Evolutionary conservation across 176 grass and related monocot genomes (phyloP).

Genomic region (Oryza meridionalis): DNA sequence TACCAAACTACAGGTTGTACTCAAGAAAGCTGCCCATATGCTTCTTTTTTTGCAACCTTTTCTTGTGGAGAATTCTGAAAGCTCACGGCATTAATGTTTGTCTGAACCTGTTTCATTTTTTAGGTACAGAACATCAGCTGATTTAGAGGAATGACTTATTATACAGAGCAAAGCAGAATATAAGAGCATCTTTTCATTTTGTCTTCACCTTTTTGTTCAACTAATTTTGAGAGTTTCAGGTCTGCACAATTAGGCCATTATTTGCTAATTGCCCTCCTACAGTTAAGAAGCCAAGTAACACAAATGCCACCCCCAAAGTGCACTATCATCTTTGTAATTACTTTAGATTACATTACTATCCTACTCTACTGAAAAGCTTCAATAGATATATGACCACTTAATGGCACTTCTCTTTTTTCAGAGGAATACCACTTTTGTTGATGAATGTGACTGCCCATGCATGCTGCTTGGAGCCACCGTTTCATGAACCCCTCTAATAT

Average conservation of each 20-base stretch:
- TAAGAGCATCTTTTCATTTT: background rate
- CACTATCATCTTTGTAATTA: background rate
- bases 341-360: background rate
- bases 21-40: background rate
- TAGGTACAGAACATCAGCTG: background rate
- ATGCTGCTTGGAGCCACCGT: background rate
- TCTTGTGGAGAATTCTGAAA: background rate
- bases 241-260: background rate
- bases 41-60: background rate
- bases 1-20: conserved; percentile 24
- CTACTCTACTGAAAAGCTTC: background rate
- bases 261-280: background rate
- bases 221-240: background rate
- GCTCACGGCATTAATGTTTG: background rate
- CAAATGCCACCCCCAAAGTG: background rate
- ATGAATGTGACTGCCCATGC: background rate
- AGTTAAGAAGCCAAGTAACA: background rate
- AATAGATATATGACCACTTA: background rate
- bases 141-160: background rate
- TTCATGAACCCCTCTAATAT: background rate
- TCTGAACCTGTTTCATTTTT: background rate
- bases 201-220: background rate
- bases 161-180: background rate
- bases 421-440: background rate
- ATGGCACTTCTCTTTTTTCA: background rate